phyloP scores from a whole-genome alignment of 805 yeast genomes.

The Yamadazyma ubonensis region DNA sequence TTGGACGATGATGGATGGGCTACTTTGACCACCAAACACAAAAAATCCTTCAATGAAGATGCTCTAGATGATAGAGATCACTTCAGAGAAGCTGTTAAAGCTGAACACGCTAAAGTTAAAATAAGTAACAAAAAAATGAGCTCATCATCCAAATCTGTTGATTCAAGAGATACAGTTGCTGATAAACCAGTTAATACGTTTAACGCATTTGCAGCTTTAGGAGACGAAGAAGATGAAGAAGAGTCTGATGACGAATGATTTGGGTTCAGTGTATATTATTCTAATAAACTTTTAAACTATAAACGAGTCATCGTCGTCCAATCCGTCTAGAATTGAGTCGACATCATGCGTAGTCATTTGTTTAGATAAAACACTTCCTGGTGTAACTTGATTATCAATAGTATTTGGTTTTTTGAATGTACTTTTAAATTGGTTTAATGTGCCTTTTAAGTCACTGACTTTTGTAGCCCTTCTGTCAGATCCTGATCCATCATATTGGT shows the following conservation, averaged over 20 bases:
- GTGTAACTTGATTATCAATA: constrained; percentile 10
- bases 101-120: constrained; percentile 49
- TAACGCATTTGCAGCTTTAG: constrained; percentile 82
- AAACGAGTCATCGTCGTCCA: constrained; percentile 32
- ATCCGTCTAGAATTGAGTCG: constrained; percentile 32
- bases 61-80: constrained; percentile 46
- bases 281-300: constrained; percentile 17
- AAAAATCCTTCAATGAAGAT: constrained; percentile 46
- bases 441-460: constrained; percentile 38
- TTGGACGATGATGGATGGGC: constrained; percentile 87
- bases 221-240: constrained; percentile 50
- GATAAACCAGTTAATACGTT: constrained; percentile 65
- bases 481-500: constrained; percentile 18
- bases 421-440: constrained; percentile 12
- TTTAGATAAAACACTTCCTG: constrained; percentile 29
- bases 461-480: constrained; percentile 27
- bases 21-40: constrained; percentile 48
- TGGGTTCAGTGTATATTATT: constrained; percentile 5
- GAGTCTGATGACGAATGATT: constrained; percentile 12
- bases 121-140: constrained; percentile 76
- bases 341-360: constrained; percentile 34
- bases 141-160: constrained; percentile 70
- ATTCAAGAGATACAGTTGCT: constrained; percentile 67
- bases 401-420: constrained; percentile 5
- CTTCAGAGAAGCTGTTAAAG: constrained; percentile 46